phyloP scores from a whole-genome alignment of 2,329 filamentous ascomycete species.

The Venturiaceae sp. region DNA sequence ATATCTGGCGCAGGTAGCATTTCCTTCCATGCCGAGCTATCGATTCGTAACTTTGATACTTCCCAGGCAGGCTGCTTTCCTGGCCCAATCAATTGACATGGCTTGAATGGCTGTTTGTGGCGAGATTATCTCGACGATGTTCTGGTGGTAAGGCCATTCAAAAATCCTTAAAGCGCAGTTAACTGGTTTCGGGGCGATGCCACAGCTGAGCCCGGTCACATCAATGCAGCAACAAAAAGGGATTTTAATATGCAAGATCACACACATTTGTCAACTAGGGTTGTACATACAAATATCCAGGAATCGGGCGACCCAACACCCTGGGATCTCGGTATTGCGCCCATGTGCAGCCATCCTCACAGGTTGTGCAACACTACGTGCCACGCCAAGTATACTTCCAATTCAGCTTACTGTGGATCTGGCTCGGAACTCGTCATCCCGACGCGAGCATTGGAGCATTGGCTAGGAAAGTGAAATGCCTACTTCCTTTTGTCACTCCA shows the following conservation, averaged over 20 bases:
- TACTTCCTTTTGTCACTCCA: neutral
- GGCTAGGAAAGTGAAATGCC: neutral
- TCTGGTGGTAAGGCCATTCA: too few species aligned
- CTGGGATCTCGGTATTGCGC: neutral
- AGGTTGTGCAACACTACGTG: neutral
- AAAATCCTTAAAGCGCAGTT: neutral
- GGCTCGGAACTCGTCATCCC: neutral
- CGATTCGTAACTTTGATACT: neutral
- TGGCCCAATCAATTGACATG: neutral
- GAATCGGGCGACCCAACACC: neutral
- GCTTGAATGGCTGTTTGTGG: neutral
- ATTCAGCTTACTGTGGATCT: neutral
- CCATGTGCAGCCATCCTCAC: neutral
- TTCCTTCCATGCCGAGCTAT: neutral
- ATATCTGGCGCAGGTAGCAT: neutral
- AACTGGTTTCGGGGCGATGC: neutral
- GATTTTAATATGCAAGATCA: neutral
- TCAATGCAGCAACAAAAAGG: neutral
- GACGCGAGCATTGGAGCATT: too few species aligned
- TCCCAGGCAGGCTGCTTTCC: neutral
- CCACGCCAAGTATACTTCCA: neutral
- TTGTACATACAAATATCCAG: neutral
- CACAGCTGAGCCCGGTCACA: neutral
- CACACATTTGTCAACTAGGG: neutral
- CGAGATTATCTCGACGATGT: neutral